These are phyloP conservation scores for Auricularia cornea DNA, from an alignment of 768 basidiomycete species.

Conservation along the genomic window DNA sequence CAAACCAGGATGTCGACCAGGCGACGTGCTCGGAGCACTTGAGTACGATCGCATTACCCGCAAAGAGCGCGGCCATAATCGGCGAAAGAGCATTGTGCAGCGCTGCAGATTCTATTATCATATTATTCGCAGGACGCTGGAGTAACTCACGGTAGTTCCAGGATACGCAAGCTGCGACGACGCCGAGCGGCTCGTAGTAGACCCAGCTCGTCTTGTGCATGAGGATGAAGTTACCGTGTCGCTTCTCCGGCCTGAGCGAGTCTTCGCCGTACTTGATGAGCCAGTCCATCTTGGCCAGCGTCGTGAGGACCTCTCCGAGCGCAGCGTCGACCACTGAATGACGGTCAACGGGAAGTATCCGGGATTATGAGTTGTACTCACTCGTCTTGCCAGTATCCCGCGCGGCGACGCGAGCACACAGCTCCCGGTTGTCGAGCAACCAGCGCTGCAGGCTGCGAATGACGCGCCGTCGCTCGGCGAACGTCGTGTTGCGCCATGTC, in stretches of 20 bases:
- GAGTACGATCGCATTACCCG: constrained; percentile 82
- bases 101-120: constrained; percentile 48
- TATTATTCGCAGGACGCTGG: too few species aligned
- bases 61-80: constrained; percentile 81
- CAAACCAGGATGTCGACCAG: constrained; percentile 83
- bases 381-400: constrained; percentile 94
- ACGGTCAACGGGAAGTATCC: neutral
- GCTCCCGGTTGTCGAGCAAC: constrained; percentile 86
- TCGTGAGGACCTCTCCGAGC: constrained; percentile 91
- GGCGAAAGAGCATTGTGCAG: constrained; percentile 93
- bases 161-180: constrained; percentile 86
- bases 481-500: constrained; percentile 67
- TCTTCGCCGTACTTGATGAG: constrained; percentile 77
- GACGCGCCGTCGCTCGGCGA: constrained; percentile 72
- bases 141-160: constrained; percentile 76
- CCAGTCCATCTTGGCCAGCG: constrained; percentile 92
- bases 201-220: constrained; percentile 72
- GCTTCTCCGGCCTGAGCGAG: constrained; percentile 61
- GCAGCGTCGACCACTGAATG: constrained; percentile 81
- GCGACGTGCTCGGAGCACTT: constrained; percentile 91
- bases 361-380: constrained; percentile 29
- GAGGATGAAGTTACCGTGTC: constrained; percentile 59
- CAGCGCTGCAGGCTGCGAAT: constrained; percentile 83
- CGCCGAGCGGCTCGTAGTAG: constrained; percentile 85
- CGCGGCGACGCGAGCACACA: constrained; percentile 79